Conservation (phyloP, 352 stramenopile species). For the Pythium volutum region DNA sequence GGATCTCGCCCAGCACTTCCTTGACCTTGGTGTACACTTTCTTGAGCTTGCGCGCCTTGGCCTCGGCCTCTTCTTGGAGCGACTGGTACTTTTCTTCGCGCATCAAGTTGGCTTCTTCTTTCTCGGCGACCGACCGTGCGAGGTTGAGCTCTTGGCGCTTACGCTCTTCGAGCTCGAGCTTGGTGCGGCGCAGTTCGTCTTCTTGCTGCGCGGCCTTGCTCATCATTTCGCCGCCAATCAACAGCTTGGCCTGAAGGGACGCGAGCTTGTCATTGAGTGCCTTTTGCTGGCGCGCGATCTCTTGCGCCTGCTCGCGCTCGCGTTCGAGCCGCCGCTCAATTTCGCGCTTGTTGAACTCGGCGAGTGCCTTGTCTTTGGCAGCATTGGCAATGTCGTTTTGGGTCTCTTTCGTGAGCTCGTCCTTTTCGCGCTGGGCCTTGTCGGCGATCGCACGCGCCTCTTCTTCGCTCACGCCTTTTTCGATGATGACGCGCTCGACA, state of each 20-base stretch:
- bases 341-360: conserved; percentile 87
- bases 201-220: conserved; percentile 94
- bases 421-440: conserved; percentile 72
- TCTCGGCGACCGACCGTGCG: conserved; percentile 90
- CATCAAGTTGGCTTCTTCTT: conserved; percentile 93
- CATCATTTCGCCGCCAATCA: conserved; percentile 93
- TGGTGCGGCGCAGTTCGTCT: conserved; percentile 89
- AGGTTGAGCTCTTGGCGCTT: conserved; percentile 83
- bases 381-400: conserved; percentile 64
- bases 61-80: conserved; percentile 92
- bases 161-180: conserved; percentile 92
- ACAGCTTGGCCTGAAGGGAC: conserved; percentile 90
- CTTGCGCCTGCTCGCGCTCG: conserved; percentile 74
- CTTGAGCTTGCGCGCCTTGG: conserved; percentile 96
- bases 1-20: conserved; percentile 88
- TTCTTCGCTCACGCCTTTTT: conserved; percentile 80
- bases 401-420: conserved; percentile 66
- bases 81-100: conserved; percentile 90
- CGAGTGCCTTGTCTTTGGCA: conserved; percentile 79
- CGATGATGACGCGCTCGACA: conserved; percentile 79
- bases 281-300: conserved; percentile 71
- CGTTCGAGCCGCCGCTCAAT: conserved; percentile 82
- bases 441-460: conserved; percentile 69
- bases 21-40: conserved; percentile 93
- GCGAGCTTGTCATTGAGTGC: conserved; percentile 85